Conservation (phyloP, 805 yeast genomes). For the Kodamaea kakaduensis region DNA sequence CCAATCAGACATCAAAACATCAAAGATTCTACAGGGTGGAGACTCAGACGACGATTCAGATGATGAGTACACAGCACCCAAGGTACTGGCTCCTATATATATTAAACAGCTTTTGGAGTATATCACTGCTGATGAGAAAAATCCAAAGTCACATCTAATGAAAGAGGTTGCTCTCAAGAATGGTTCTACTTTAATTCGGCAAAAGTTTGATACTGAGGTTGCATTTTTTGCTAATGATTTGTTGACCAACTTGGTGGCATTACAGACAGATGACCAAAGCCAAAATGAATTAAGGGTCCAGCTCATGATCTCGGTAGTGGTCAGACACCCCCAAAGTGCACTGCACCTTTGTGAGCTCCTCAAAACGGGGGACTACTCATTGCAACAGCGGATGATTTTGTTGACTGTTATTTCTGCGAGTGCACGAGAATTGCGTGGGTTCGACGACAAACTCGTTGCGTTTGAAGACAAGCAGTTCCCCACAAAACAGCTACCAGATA, state of each 20-base stretch:
- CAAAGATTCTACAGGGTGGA: background rate
- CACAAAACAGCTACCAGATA: slow-evolving; percentile 43
- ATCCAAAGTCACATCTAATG: slow-evolving; percentile 46
- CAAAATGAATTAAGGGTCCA: slow-evolving; percentile 68
- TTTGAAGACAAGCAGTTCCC: slow-evolving; percentile 28
- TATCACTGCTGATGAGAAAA: slow-evolving; percentile 43
- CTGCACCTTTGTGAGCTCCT: slow-evolving; percentile 45
- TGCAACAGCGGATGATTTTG: slow-evolving; percentile 71
- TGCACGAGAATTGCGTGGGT: slow-evolving; percentile 68
- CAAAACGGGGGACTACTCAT: slow-evolving; percentile 69
- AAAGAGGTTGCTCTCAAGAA: slow-evolving; percentile 44
- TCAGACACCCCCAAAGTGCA: slow-evolving; percentile 44
- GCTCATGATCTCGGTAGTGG: slow-evolving; percentile 60
- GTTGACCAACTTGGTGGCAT: slow-evolving; percentile 45
- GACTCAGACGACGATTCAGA: slow-evolving; percentile 13
- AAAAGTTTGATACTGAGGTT: slow-evolving; percentile 67
- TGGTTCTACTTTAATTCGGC: slow-evolving; percentile 60
- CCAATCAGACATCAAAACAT: background rate
- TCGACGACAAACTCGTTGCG: slow-evolving; percentile 45
- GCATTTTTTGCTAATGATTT: slow-evolving; percentile 53
- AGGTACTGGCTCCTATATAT: slow-evolving; percentile 55
- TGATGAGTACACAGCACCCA: slow-evolving; percentile 41
- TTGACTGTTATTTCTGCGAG: slow-evolving; percentile 66
- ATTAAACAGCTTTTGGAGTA: slow-evolving; percentile 66
- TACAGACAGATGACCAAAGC: slow-evolving; percentile 53